Evolutionary conservation across 2,329 filamentous ascomycete genomes (phyloP).

Genomic region (Corinectria fuckeliana): DNA sequence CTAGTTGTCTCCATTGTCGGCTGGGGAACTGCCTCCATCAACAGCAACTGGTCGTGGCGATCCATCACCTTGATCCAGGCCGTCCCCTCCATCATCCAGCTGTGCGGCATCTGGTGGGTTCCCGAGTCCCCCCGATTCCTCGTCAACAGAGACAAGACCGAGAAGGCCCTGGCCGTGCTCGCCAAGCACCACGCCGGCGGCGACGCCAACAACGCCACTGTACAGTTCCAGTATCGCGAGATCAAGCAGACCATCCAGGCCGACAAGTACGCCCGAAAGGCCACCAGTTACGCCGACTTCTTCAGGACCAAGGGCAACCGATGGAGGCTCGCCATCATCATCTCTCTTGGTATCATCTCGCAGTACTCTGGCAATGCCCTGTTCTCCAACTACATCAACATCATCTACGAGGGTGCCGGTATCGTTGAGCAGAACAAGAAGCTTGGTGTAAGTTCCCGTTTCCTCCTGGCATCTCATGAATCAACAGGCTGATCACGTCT

Average conservation of each 20-base stretch:
- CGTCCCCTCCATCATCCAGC: conserved; percentile 65
- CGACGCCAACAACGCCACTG: conserved; percentile 62
- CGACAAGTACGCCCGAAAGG: conserved; percentile 57
- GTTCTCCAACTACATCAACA: conserved; percentile 71
- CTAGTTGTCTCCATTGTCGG: conserved; percentile 66
- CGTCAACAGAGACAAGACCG: conserved; percentile 66
- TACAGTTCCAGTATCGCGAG: conserved; percentile 71
- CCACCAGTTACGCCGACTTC: conserved; percentile 65
- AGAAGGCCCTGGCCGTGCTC: conserved; percentile 67
- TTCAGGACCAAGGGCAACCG: conserved; percentile 68
- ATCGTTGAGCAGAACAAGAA: conserved; percentile 64
- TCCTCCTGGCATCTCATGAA: background rate
- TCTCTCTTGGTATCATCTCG: conserved; percentile 70
- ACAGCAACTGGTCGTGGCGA: conserved; percentile 70
- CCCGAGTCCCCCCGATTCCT: conserved; percentile 73
- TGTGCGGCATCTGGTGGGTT: conserved; percentile 70
- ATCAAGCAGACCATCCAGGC: conserved; percentile 68
- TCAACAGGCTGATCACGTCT: conserved; percentile 3
- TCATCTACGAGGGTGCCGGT: conserved; percentile 66
- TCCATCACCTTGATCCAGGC: conserved; percentile 70
- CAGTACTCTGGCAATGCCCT: conserved; percentile 73
- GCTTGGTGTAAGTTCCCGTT: conserved; percentile 52
- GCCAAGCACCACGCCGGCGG: conserved; percentile 70
- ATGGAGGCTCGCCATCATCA: conserved; percentile 66
- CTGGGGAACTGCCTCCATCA: conserved; percentile 66